phyloP scores from a whole-genome alignment of 2,329 filamentous ascomycete species.

The Boeremia lycopersici region DNA sequence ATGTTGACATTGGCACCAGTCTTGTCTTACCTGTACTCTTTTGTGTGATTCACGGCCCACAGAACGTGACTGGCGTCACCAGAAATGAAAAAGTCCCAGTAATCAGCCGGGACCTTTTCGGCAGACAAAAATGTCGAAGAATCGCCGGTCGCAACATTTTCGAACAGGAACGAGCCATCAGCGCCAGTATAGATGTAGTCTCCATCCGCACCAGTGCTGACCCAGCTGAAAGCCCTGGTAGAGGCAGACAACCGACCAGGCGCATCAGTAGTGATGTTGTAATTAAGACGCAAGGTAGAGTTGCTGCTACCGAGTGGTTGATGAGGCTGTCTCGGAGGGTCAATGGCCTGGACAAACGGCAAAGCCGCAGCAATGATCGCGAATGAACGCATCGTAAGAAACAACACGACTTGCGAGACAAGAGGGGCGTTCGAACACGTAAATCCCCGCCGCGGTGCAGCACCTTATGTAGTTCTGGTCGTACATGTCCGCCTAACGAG shows the following conservation, averaged over 20 bases:
- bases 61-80: slow-evolving; percentile 64
- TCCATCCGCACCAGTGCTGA: slow-evolving; percentile 64
- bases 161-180: slow-evolving; percentile 62
- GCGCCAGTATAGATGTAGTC: slow-evolving; percentile 62
- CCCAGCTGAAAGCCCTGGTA: slow-evolving; percentile 61
- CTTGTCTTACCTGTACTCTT: slow-evolving; percentile 58
- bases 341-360: slow-evolving; percentile 45
- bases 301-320: slow-evolving; percentile 58
- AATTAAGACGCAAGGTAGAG: slow-evolving; percentile 63
- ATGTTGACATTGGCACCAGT: background rate
- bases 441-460: slow-evolving; percentile 5
- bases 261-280: slow-evolving; percentile 63
- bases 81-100: slow-evolving; percentile 66
- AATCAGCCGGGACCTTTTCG: slow-evolving; percentile 61
- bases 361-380: slow-evolving; percentile 33
- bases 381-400: slow-evolving; percentile 37
- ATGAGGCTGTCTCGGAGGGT: slow-evolving; percentile 60
- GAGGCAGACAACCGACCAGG: slow-evolving; percentile 50
- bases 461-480: slow-evolving; percentile 30
- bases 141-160: slow-evolving; percentile 65
- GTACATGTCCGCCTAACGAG: slow-evolving; percentile 30
- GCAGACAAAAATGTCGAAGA: slow-evolving; percentile 64
- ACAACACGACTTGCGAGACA: slow-evolving; percentile 24
- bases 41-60: slow-evolving; percentile 69
- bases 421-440: slow-evolving; percentile 23